Percentiles rank a stretch among this genome's conserved stretches.
These are phyloP conservation scores for Diaporthe destruens DNA, from an alignment of 2,329 filamentous ascomycete species.

Conservation along the genomic window DNA sequence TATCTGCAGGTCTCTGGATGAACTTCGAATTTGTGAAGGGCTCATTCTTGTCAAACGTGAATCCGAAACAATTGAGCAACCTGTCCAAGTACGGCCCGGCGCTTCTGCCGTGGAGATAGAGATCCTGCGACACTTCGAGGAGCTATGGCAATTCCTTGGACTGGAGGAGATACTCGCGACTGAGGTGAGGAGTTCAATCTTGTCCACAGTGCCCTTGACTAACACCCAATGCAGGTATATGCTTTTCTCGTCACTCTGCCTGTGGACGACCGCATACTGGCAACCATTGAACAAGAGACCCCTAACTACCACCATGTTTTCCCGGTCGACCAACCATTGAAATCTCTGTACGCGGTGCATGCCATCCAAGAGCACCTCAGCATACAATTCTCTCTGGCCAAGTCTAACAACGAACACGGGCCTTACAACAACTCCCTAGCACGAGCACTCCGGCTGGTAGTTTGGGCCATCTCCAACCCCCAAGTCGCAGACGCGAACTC, in stretches of 20 bases:
- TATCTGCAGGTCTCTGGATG: conserved; percentile 72
- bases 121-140: conserved; percentile 84
- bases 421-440: conserved; percentile 52
- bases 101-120: conserved; percentile 79
- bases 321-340: conserved; percentile 76
- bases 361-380: conserved; percentile 74
- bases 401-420: conserved; percentile 42
- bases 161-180: conserved; percentile 77
- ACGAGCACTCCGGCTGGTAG: conserved; percentile 66
- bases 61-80: conserved; percentile 58
- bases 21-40: conserved; percentile 75
- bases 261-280: conserved; percentile 72
- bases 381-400: conserved; percentile 47
- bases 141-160: conserved; percentile 84
- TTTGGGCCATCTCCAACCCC: conserved; percentile 71
- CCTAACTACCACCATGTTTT: conserved; percentile 74
- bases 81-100: conserved; percentile 61
- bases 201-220: conserved; percentile 36
- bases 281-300: conserved; percentile 66
- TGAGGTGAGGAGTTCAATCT: conserved; percentile 63
- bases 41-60: conserved; percentile 75
- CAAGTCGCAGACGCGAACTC: conserved; percentile 62
- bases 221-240: conserved; percentile 66
- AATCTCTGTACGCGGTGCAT: conserved; percentile 79
- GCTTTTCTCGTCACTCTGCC: conserved; percentile 79